Conservation (phyloP, 139 green algal genomes). For the Bryopsis sp. region DNA sequence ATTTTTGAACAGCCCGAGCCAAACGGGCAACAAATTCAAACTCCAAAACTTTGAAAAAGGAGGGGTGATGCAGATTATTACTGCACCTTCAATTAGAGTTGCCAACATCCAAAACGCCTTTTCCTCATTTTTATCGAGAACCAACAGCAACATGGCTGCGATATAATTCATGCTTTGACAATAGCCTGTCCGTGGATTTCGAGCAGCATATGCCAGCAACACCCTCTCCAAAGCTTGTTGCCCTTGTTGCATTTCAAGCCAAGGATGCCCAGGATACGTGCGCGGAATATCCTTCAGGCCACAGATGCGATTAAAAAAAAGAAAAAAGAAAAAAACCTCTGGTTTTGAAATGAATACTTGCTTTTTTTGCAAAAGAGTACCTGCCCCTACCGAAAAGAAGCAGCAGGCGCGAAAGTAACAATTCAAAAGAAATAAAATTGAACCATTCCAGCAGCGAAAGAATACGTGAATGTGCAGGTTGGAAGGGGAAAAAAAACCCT, state of each 20-base stretch:
- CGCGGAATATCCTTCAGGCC: constrained; percentile 61
- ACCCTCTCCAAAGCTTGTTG: constrained; percentile 50
- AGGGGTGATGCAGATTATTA: too few relatives aligned
- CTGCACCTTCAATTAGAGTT: constrained; percentile 37
- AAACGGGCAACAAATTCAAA: too few relatives aligned
- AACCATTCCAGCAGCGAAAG: too few relatives aligned
- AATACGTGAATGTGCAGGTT: too few relatives aligned
- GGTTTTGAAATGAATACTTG: too few relatives aligned
- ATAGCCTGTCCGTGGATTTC: constrained; percentile 53
- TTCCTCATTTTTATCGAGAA: constrained; percentile 21
- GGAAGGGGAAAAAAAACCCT: too few relatives aligned
- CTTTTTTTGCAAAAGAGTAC: too few relatives aligned
- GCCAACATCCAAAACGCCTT: constrained; percentile 23
- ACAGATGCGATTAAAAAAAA: constrained; percentile 6
- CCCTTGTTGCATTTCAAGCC: constrained; percentile 44
- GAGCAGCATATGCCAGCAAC: constrained; percentile 55
- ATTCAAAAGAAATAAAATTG: too few relatives aligned
- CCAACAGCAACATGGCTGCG: constrained; percentile 51
- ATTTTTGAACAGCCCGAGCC: too few relatives aligned
- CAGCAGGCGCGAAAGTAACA: too few relatives aligned
- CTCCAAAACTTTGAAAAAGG: too few relatives aligned
- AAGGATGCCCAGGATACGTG: constrained; percentile 61
- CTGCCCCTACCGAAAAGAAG: too few relatives aligned
- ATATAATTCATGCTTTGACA: constrained; percentile 46
- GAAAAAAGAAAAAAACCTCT: constrained; percentile 13